Conservation (phyloP, 768 basidiomycete species). For the Crepidotus variabilis region DNA sequence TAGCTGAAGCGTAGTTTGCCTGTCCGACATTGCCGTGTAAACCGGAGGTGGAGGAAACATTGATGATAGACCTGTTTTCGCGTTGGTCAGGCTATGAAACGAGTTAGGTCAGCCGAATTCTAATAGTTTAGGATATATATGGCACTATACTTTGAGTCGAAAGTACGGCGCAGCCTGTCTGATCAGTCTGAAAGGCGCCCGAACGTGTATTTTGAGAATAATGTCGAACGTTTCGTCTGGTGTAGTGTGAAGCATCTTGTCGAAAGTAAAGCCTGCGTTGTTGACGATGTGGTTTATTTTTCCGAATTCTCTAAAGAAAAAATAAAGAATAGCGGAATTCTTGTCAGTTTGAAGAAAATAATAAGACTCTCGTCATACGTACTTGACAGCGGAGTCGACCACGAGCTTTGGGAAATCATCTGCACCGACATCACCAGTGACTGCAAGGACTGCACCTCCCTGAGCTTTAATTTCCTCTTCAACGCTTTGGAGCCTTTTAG, state of each 20-base stretch:
- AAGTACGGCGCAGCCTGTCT: constrained; percentile 83
- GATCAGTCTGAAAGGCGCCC: constrained; percentile 82
- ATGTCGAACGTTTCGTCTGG: constrained; percentile 80
- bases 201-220: constrained; percentile 81
- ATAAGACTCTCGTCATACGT: constrained; percentile 22
- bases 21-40: constrained; percentile 88
- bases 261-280: constrained; percentile 79
- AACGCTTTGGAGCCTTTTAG: constrained; percentile 59
- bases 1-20: constrained; percentile 78
- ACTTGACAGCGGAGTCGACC: constrained; percentile 73
- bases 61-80: constrained; percentile 74
- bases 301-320: constrained; percentile 67
- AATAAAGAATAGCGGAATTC: neutral
- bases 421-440: constrained; percentile 78
- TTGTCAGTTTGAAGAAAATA: neutral
- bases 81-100: constrained; percentile 42
- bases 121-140: neutral
- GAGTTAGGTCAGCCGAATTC: neutral
- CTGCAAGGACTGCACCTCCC: constrained; percentile 71
- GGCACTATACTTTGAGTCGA: constrained; percentile 56
- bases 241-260: constrained; percentile 87
- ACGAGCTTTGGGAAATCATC: constrained; percentile 81
- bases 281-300: constrained; percentile 87
- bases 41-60: constrained; percentile 80
- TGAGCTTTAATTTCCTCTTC: constrained; percentile 67